Percentiles rank a stretch among this genome's conserved stretches.
These are phyloP conservation scores for Tolypocladium nubicola DNA, from an alignment of 2,329 filamentous ascomycete species.

Conservation along the genomic window DNA sequence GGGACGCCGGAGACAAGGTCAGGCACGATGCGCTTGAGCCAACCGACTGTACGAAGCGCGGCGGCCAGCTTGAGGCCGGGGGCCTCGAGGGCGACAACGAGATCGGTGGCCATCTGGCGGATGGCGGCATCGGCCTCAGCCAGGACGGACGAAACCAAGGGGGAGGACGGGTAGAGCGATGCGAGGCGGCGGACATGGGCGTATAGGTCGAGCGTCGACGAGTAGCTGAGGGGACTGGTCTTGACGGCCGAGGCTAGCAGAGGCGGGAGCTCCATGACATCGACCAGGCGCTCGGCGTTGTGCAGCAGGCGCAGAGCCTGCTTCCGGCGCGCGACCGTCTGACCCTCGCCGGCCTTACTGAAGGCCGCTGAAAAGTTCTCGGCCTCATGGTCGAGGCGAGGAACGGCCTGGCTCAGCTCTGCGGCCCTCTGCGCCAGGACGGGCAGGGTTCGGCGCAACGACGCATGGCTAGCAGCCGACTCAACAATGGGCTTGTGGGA, in stretches of 20 bases:
- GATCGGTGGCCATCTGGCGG: conserved; percentile 75
- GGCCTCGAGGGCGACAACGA: conserved; percentile 66
- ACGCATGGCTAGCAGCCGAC: conserved; percentile 68
- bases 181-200: conserved; percentile 86
- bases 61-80: conserved; percentile 79
- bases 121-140: conserved; percentile 77
- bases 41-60: conserved; percentile 83
- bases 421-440: conserved; percentile 53
- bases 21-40: conserved; percentile 77
- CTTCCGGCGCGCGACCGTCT: conserved; percentile 62
- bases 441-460: conserved; percentile 62
- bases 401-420: conserved; percentile 61
- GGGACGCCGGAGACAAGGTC: conserved; percentile 42
- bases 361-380: conserved; percentile 76
- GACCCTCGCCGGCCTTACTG: conserved; percentile 59
- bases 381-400: conserved; percentile 67
- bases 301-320: conserved; percentile 71
- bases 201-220: conserved; percentile 81
- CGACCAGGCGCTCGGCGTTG: conserved; percentile 81
- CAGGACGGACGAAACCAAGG: conserved; percentile 62
- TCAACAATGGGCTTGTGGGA: conserved; percentile 78
- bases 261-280: conserved; percentile 82
- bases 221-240: conserved; percentile 61
- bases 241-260: conserved; percentile 72
- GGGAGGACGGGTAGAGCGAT: conserved; percentile 69